Evolutionary conservation across 78 protist species (phyloP), one percentile per base, ranked within the genome.

Genomic region (Dictyostelium citrinum): DNA sequence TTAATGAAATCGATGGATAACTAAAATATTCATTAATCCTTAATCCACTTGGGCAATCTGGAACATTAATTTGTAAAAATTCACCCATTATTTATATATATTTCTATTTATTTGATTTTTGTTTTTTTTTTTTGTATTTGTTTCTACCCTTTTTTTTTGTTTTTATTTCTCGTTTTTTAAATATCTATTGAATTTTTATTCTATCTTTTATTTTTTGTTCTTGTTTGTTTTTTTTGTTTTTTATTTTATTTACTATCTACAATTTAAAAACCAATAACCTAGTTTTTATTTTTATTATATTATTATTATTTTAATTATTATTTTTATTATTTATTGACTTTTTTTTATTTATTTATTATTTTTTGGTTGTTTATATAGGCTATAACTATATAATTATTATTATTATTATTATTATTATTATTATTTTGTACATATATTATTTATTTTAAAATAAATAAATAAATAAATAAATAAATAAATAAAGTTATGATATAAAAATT

Each of bases 1-100:
- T 79, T 10, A 83, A 35, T 24, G 90, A 61, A 11, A 64, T 91
- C 2, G 90, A 78, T 51, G 95, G 95, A 76, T 75, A 82, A 14
- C 85, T 58, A 68, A 88, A 41, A 78, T 72, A 72, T 72, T 76
- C 27, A 46, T 88, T 88, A 1, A 88, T 37, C 3, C 11, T 58
- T 29, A 77, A 45, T 0, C 78, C 71, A 12, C 20, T 3, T 3
- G 93, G 93, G 39, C 93, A 88, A 5, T 60, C 93, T 5, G 93
- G 93, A 1, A 88, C 72, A 43, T 60, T 31, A 3, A 88, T 88
- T 43, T 76, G 49, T 17, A 86, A 58, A 77, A 78, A 78, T 27
- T 64, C 72, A 27, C 72, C 72, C 72, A 64, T 64, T 27, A 9
- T 27, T 24, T 64, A 27, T 27, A 27, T 64, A 22, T 6, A 17